These are phyloP conservation scores for Pseudocercospora fuligena DNA, from an alignment of 2,329 filamentous ascomycete species.

Conservation along the genomic window DNA sequence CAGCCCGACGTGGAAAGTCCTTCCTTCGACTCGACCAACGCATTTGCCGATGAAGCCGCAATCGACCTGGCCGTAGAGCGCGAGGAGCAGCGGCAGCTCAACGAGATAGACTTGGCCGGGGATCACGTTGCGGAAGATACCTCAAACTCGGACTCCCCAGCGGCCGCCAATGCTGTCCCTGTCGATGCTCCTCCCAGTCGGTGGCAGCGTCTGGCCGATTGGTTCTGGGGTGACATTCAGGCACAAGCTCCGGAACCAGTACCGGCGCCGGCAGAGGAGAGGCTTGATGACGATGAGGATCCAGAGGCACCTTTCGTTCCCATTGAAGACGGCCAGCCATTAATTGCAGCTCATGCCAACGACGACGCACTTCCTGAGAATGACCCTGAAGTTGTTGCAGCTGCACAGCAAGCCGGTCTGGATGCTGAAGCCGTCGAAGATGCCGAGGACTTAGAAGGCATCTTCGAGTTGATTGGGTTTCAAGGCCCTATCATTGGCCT, in stretches of 20 bases:
- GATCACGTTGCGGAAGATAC: not conserved
- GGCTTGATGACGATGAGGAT: constrained; percentile 62
- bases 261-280: constrained; percentile 60
- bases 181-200: constrained; percentile 6
- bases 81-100: constrained; percentile 17
- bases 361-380: constrained; percentile 18
- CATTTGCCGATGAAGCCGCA: constrained; percentile 33
- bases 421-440: constrained; percentile 78
- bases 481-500: constrained; percentile 87
- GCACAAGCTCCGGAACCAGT: constrained; percentile 39
- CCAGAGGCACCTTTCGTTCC: constrained; percentile 65
- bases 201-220: constrained; percentile 47
- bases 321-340: constrained; percentile 46
- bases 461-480: constrained; percentile 96
- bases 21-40: constrained; percentile 21
- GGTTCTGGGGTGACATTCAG: constrained; percentile 55
- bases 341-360: constrained; percentile 21
- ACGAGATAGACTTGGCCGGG: constrained; percentile 6
- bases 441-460: constrained; percentile 92
- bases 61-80: not conserved
- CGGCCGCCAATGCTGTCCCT: constrained; percentile 2
- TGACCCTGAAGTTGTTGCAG: constrained; percentile 64
- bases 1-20: constrained; percentile 7
- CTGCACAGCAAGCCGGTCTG: constrained; percentile 68
- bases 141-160: not conserved